Conservation (phyloP, 805 yeast genomes). For the Saccharomycopsis sp. region DNA sequence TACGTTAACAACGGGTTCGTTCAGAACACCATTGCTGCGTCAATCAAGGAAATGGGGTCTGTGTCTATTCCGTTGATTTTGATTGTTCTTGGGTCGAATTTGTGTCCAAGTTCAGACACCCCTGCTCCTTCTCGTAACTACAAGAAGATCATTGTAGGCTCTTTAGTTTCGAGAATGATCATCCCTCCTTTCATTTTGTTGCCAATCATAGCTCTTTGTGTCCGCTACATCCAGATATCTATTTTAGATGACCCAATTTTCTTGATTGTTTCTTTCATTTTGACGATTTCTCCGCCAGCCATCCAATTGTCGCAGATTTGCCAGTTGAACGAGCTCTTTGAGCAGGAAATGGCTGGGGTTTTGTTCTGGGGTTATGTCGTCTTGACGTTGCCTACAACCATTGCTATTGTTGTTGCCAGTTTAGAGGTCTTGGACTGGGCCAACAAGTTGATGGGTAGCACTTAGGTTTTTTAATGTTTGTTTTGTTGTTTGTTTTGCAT, state of each 20-base stretch:
- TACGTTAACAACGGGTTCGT: constrained; percentile 55
- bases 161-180: constrained; percentile 72
- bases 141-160: constrained; percentile 56
- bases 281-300: constrained; percentile 79
- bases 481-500: not conserved
- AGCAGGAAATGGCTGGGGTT: constrained; percentile 77
- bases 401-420: constrained; percentile 61
- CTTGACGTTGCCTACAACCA: constrained; percentile 69
- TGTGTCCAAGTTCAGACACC: constrained; percentile 60
- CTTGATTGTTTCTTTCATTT: constrained; percentile 64
- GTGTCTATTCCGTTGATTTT: constrained; percentile 74
- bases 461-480: not conserved
- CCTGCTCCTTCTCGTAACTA: constrained; percentile 57
- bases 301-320: constrained; percentile 78
- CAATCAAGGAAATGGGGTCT: constrained; percentile 60
- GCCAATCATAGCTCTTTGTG: constrained; percentile 60
- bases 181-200: constrained; percentile 61
- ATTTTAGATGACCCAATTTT: constrained; percentile 79
- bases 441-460: constrained; percentile 11
- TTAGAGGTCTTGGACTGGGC: constrained; percentile 43
- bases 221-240: constrained; percentile 56
- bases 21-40: constrained; percentile 56
- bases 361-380: constrained; percentile 78
- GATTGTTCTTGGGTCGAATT: constrained; percentile 72
- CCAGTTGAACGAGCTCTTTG: constrained; percentile 67